Base-by-base conservation (phyloP, 169 alveolate genomes). In the Cryptosporidium ryanae region DNA sequence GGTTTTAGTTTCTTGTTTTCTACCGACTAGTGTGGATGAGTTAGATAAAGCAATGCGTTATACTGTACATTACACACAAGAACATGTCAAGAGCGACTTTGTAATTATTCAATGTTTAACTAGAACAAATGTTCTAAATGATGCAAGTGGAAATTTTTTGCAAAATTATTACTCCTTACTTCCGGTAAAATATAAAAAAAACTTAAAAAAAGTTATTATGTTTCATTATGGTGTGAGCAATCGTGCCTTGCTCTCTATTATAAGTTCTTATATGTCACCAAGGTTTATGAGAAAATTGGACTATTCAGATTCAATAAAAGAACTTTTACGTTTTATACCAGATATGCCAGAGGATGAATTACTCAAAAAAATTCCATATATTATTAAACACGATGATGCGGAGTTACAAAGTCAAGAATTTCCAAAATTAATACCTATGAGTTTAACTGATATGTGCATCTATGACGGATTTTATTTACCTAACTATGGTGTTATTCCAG, bases 171-270 rank as follows among this genome's bases (percentile, higher is more conserved):
- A 76, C 25, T 55, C 76, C 48, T 23, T 76, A 17, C 65, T 76
- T 2, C 87, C 87, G 18, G 54, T 52, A 15, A 70, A 76, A 23
- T 76, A 59, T 48, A 76, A 76, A 61, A 76, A 76, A 32, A 76
- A 76, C 38, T 43, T 76, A 15, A 76, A 76, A 76, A 76, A 76
- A 61, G 87, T 76, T 21, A 57, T 76, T 18, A 76, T 76, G 87
- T 76, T 76, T 46, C 87, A 76, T 61, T 76, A 76, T 43, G 87
- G 87, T 32, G 71, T 76, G 18, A 76, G 87, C 38, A 76, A 76
- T 38, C 68, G 87, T 38, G 87, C 87, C 25, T 46, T 76, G 17
- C 46, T 76, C 17, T 15, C 87, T 15, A 61, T 76, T 25, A 76
- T 61, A 21, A 76, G 87, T 32, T 76, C 87, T 25, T 76, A 76